phyloP scores from a whole-genome alignment of 768 basidiomycete genomes.

The Boletus edulis region DNA sequence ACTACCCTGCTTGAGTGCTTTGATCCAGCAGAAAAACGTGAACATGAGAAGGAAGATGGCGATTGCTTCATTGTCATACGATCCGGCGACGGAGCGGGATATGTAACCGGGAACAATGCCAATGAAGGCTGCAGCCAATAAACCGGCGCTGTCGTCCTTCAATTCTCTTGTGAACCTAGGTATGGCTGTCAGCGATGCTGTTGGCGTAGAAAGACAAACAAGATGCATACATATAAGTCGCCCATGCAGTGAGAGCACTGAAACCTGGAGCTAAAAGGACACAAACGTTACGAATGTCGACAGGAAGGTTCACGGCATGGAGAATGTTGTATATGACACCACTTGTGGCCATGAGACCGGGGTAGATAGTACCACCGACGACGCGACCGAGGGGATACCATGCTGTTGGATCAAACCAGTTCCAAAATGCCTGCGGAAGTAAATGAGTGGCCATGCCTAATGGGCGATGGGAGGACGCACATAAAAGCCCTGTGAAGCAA shows the following conservation, averaged over 20 bases:
- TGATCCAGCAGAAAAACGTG: conserved; percentile 97
- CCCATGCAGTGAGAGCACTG: conserved; percentile 94
- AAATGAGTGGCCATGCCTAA: conserved; percentile 5
- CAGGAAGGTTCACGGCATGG: conserved; percentile 86
- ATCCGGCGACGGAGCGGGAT: conserved; percentile 97
- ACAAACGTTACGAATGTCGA: conserved; percentile 96
- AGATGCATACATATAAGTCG: conserved; percentile 82
- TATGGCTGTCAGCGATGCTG: background rate
- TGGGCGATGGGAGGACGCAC: conserved; percentile 44
- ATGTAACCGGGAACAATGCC: conserved; percentile 98
- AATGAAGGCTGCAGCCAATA: conserved; percentile 97
- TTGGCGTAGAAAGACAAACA: background rate
- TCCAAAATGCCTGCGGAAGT: conserved; percentile 91
- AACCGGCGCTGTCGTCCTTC: conserved; percentile 92
- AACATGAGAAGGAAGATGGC: conserved; percentile 99
- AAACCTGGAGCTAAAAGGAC: conserved; percentile 97
- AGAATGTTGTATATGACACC: conserved; percentile 95
- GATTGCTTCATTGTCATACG: conserved; percentile 99
- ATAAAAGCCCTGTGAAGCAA: conserved; percentile 94
- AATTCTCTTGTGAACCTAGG: conserved; percentile 94
- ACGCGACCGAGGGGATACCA: conserved; percentile 99
- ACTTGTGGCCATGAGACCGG: conserved; percentile 97
- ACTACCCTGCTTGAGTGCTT: conserved; percentile 90
- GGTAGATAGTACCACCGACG: conserved; percentile 97
- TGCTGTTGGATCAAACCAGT: conserved; percentile 99